Evolutionary conservation across 306 rosid species (phyloP), one percentile per base, ranked within the genome.

Genomic region (Inga leiocalycina): DNA sequence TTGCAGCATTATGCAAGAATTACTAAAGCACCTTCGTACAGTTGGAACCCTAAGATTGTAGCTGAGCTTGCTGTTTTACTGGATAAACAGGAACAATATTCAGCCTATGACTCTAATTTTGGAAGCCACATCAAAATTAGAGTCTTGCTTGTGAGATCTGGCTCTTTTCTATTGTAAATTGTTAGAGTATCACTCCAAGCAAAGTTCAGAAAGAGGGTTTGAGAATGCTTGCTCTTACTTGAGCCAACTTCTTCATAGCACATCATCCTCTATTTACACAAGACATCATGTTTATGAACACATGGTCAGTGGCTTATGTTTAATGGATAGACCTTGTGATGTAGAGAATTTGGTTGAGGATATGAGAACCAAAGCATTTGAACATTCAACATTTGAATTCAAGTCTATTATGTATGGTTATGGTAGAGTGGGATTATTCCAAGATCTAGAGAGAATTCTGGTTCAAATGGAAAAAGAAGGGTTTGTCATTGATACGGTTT

Each of bases 61-160:
- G 98, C 97, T 5, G 82, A 88, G 14, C 86, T 95, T 14, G 93
- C 85, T 14, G 91, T 95, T 0, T 84, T 87, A 77, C 95, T 95
- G 5, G 30, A 27, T 27, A 27, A 27, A 27, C 1, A 27, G 1
- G 30, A 27, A 27, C 30, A 27, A 27, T 27, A 27, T 27, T 27
- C 30, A 27, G 1, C 30, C 30, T 27, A 1, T 0, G 30, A 27
- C 30, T 27, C 30, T 27, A 27, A 27, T 27, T 27, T 27, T 27
- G 30, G 30, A 27, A 1, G 30, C 30, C 30, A 27, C 30, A 0
- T 27, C 30, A 1, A 27, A 27, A 27, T 27, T 27, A 27, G 30
- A 27, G 30, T 27, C 30, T 27, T 27, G 30, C 30, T 27, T 1
- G 0, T 1, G 0, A 27, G 30, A 27, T 27, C 1, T 27, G 1